Evolutionary conservation across 805 yeast genomes (phyloP).

Genomic region (Wickerhamiella cacticola): DNA sequence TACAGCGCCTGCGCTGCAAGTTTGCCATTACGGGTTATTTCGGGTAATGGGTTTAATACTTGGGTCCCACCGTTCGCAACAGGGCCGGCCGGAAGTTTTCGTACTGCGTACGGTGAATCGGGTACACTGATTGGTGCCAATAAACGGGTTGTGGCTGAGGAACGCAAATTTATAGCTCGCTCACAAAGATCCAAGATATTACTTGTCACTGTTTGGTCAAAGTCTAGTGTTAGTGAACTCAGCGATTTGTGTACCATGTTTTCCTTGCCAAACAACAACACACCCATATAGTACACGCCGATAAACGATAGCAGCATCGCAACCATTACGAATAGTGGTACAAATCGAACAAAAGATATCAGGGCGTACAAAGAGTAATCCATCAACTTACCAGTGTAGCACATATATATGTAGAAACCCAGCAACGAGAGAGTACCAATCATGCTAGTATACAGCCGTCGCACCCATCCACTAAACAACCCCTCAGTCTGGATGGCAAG

Average conservation of each 20-base stretch:
- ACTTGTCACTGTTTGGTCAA: too few species aligned
- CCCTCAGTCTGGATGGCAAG: neutral
- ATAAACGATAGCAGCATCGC: neutral
- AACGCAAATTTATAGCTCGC: too few species aligned
- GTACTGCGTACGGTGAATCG: too few species aligned
- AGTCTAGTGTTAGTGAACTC: too few species aligned
- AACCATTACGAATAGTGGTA: neutral
- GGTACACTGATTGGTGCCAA: too few species aligned
- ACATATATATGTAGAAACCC: neutral
- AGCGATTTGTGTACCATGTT: too few species aligned
- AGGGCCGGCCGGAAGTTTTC: too few species aligned
- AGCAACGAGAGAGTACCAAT: neutral
- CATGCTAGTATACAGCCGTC: neutral
- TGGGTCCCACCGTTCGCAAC: neutral
- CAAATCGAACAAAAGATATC: neutral
- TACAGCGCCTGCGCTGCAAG: neutral
- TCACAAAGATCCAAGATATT: too few species aligned
- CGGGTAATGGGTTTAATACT: neutral
- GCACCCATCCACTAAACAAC: neutral
- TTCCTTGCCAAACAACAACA: too few species aligned
- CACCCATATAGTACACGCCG: constrained; percentile 6
- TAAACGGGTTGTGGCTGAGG: too few species aligned
- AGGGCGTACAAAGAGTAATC: neutral
- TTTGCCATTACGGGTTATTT: neutral
- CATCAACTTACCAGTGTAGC: neutral